These are phyloP conservation scores for Chytriomyces confervae DNA, from an alignment of 192 early-diverging fungal species.

Conservation along the genomic window DNA sequence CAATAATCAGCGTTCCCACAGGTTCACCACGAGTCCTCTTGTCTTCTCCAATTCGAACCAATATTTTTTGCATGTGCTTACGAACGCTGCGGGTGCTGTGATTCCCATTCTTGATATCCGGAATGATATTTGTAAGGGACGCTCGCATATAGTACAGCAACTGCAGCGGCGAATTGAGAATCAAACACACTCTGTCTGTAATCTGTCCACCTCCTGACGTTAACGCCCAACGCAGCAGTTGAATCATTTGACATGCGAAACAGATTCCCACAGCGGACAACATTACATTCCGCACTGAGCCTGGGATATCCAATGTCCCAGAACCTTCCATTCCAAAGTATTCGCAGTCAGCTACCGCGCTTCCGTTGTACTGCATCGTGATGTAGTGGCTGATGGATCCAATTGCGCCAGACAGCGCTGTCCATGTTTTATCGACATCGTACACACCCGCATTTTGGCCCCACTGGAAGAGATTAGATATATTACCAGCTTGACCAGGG, in stretches of 20 bases:
- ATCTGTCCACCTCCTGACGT: background rate
- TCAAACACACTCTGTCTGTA: background rate
- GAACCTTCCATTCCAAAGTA: conserved; percentile 18
- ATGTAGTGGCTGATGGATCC: conserved; percentile 26
- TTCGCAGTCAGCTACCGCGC: background rate
- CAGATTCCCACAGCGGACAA: background rate
- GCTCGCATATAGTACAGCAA: conserved; percentile 1
- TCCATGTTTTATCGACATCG: conserved; percentile 10
- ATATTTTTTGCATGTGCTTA: conserved; percentile 1
- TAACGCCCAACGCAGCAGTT: conserved; percentile 15
- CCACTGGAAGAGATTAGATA: conserved; percentile 20
- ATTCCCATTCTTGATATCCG: conserved; percentile 5
- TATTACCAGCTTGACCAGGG: conserved; percentile 7
- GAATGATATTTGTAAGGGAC: conserved; percentile 11
- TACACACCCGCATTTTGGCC: conserved; percentile 3
- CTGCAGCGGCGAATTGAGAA: conserved; percentile 5
- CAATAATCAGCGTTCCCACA: background rate
- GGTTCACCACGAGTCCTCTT: conserved; percentile 15
- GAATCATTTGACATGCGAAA: conserved; percentile 5
- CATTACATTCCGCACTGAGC: background rate
- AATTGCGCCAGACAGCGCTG: conserved; percentile 7
- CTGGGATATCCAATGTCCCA: conserved; percentile 3
- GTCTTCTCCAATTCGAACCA: conserved; percentile 27
- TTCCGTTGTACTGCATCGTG: conserved; percentile 14
- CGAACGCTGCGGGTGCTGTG: background rate